Evolutionary conservation across 345 rosid species (phyloP), one percentile per base, ranked within the genome.

Genomic region (Boechera stricta): DNA sequence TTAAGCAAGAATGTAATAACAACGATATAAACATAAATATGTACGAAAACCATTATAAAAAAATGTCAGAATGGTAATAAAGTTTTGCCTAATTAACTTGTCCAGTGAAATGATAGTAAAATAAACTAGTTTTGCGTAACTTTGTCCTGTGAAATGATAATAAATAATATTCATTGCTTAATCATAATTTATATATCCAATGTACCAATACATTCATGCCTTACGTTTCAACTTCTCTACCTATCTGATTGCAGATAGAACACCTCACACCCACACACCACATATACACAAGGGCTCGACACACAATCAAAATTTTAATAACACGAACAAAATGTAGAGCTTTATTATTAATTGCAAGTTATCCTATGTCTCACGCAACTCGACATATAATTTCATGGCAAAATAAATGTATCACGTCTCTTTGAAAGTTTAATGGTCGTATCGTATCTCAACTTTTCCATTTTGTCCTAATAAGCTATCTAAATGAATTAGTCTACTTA

Each of bases 201-300:
- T 36, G 66, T 63, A 77, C 65, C 29, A 36, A 29, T 56, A 56
- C 45, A 64, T 39, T 70, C 60, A 64, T 29, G 72, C 31, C 35
- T 77, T 77, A 71, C 75, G 72, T 77, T 71, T 77, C 81, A 71
- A 54, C 48, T 56, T 77, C 67, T 71, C 80, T 44, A 77, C 76
- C 67, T 63, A 70, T 18, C 21, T 70, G 72, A 77, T 64, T 41
- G 67, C 15, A 71, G 67, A 77, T 77, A 15, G 61, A 71, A 64
- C 45, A 71, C 67, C 71, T 77, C 71, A 56, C 52, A 28, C 63
- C 59, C 72, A 77, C 76, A 56, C 16, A 62, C 29, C 35, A 63
- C 24, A 68, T 12, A 76, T 15, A 45, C 21, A 42, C 36, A 8
- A 45, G 4, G 2, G 13, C 12, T 44, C 38, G 49, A 18, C 55